These are phyloP conservation scores for Suillus plorans DNA, from an alignment of 768 basidiomycete genomes.

Conservation along the genomic window DNA sequence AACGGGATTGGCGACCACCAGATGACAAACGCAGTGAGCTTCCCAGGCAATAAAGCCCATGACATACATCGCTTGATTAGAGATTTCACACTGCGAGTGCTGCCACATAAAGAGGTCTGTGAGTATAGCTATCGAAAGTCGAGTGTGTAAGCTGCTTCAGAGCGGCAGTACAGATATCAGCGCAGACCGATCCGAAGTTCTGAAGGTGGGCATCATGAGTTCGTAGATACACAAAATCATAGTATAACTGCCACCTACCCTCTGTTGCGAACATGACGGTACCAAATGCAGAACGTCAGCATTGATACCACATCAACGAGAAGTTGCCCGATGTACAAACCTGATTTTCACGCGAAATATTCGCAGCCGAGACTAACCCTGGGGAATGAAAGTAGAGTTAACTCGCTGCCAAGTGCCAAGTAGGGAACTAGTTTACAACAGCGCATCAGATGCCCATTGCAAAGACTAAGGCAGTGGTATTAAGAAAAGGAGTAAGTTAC, in stretches of 20 bases:
- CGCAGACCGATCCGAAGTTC: constrained; percentile 24
- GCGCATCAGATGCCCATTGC: constrained; percentile 9
- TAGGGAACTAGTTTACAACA: constrained; percentile 48
- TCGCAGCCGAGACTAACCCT: constrained; percentile 5
- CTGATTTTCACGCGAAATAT: not conserved
- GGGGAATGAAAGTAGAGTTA: constrained; percentile 26
- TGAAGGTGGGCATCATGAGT: constrained; percentile 18
- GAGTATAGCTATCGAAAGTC: not conserved
- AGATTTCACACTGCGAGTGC: not conserved
- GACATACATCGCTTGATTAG: not conserved
- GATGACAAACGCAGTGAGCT: not conserved
- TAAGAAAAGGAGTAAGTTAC: not conserved
- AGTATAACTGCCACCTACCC: not conserved
- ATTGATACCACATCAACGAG: not conserved
- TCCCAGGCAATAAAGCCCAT: not conserved
- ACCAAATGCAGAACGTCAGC: not conserved
- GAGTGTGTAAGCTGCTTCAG: not conserved
- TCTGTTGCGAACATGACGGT: not conserved
- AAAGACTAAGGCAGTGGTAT: constrained; percentile 19
- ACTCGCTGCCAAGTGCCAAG: constrained; percentile 26
- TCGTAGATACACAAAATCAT: not conserved
- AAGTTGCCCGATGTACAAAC: not conserved
- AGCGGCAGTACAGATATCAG: not conserved
- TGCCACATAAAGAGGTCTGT: not conserved
- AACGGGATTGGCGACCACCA: not conserved